Evolutionary conservation across 139 green algal genomes (phyloP).

Genomic region (Chlorella sp.): DNA sequence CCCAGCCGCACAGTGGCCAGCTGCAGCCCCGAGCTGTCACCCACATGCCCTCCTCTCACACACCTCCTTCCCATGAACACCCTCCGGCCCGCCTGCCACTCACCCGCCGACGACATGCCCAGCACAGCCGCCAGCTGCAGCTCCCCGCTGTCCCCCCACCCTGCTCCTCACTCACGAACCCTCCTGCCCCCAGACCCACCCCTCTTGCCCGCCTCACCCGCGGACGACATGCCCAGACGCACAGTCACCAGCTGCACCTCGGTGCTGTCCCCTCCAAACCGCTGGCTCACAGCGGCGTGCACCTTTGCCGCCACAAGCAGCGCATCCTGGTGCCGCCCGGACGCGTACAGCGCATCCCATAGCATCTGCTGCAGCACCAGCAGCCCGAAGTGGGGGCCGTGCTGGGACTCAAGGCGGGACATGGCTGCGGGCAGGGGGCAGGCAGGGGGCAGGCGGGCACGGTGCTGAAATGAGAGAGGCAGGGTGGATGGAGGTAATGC

Average conservation of each 20-base stretch:
- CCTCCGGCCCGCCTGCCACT: too few relatives aligned
- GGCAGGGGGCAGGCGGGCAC: background rate
- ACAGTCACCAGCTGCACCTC: conserved; percentile 26
- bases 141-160: background rate
- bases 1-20: too few relatives aligned
- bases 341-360: conserved; percentile 1
- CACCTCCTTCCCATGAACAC: too few relatives aligned
- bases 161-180: too few relatives aligned
- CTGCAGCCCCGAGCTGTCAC: too few relatives aligned
- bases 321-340: conserved; percentile 4
- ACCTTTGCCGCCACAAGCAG: background rate
- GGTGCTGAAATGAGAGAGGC: background rate
- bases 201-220: too few relatives aligned
- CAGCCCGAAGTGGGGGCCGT: background rate
- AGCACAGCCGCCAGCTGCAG: conserved; percentile 20
- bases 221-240: conserved; percentile 16
- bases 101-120: conserved; percentile 6
- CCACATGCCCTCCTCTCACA: too few relatives aligned
- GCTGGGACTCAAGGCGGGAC: background rate
- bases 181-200: too few relatives aligned
- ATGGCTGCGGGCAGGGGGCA: background rate
- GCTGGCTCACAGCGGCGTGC: background rate
- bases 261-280: background rate
- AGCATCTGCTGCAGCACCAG: conserved; percentile 26
- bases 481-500: background rate